phyloP scores from a whole-genome alignment of 2,329 filamentous ascomycete genomes.

The Pseudogymnoascus sp. region DNA sequence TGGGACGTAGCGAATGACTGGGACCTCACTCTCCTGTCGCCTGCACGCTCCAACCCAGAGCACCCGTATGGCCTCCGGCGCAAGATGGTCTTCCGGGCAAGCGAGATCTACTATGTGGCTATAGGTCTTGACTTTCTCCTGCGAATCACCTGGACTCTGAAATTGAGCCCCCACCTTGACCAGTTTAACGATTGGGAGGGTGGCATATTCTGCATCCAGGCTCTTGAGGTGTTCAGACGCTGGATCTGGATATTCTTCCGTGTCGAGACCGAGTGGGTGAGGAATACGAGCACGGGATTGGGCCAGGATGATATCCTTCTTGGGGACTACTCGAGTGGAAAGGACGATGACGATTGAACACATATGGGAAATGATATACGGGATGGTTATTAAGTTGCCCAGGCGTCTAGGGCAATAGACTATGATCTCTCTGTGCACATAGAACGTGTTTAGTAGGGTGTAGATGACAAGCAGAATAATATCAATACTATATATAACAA shows the following conservation, averaged over 20 bases:
- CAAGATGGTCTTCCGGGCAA: slow-evolving; percentile 63
- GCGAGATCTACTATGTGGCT: slow-evolving; percentile 73
- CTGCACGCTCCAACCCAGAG: slow-evolving; percentile 47
- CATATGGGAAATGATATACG: neutral
- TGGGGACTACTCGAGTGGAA: slow-evolving; percentile 62
- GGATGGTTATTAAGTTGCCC: neutral
- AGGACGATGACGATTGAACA: slow-evolving; percentile 47
- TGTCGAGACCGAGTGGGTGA: slow-evolving; percentile 86
- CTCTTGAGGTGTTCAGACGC: slow-evolving; percentile 76
- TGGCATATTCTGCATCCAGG: slow-evolving; percentile 80
- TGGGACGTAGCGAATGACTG: slow-evolving; percentile 97
- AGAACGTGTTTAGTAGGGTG: neutral
- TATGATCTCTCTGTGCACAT: neutral
- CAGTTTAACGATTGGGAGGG: slow-evolving; percentile 81
- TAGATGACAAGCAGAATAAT: neutral
- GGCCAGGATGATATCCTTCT: slow-evolving; percentile 66
- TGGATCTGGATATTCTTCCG: slow-evolving; percentile 98
- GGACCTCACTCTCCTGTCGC: slow-evolving; percentile 79
- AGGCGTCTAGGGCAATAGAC: neutral
- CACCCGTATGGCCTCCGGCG: slow-evolving; percentile 73
- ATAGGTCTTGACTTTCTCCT: slow-evolving; percentile 73
- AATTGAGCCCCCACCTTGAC: slow-evolving; percentile 74
- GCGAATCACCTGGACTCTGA: slow-evolving; percentile 85
- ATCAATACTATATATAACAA: slow-evolving; percentile 3
- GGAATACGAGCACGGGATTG: slow-evolving; percentile 43